phyloP scores from a whole-genome alignment of 2,329 filamentous ascomycete species.

The Plectosphaerella cucumerina region DNA sequence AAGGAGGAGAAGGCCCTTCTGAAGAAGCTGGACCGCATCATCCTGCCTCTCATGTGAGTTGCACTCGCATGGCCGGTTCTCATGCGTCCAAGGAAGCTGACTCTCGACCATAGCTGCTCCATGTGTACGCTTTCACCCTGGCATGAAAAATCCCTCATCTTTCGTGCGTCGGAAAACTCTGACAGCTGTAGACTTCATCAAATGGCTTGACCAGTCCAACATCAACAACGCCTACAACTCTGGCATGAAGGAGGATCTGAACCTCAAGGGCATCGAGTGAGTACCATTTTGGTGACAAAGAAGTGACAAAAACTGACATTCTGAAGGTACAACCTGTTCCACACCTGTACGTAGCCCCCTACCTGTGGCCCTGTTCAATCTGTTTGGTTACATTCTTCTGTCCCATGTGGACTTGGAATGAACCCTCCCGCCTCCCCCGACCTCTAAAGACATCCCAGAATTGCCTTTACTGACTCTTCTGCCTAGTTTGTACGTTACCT shows the following conservation, averaged over 20 bases:
- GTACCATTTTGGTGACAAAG: too few species aligned
- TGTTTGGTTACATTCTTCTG: too few species aligned
- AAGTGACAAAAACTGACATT: too few species aligned
- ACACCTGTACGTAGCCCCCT: too few species aligned
- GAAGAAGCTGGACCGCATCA: conserved; percentile 22
- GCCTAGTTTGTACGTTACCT: too few species aligned
- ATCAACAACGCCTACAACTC: conserved; percentile 42
- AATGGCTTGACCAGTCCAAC: conserved; percentile 33
- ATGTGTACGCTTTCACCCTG: not conserved
- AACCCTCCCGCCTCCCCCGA: too few species aligned
- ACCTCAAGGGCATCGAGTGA: conserved; percentile 38
- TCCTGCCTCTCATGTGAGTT: conserved; percentile 23
- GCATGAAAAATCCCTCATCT: not conserved
- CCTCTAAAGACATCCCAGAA: too few species aligned
- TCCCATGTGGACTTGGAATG: too few species aligned
- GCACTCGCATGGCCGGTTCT: too few species aligned
- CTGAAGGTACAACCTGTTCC: conserved; percentile 17
- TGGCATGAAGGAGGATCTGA: conserved; percentile 42
- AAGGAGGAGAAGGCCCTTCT: conserved; percentile 21
- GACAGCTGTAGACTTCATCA: conserved; percentile 14
- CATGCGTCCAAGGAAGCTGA: not conserved
- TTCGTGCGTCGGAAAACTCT: not conserved
- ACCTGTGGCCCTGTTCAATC: too few species aligned
- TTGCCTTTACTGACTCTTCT: too few species aligned
- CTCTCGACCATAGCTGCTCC: not conserved